Conservation (phyloP, 2,329 filamentous ascomycete species). For the Microsporum canis region DNA sequence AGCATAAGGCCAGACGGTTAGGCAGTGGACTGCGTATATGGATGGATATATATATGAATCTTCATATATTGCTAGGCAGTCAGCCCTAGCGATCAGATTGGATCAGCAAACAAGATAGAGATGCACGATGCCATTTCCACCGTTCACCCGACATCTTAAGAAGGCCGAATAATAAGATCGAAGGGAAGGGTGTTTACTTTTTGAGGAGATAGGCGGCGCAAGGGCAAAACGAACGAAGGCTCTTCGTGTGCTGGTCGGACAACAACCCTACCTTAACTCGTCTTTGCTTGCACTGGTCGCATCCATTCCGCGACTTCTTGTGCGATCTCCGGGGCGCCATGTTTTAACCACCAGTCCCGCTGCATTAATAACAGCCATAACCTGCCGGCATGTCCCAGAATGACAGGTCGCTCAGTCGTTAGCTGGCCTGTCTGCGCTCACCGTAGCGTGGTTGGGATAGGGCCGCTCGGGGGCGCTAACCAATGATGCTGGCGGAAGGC, state of each 20-base stretch:
- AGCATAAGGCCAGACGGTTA: background rate
- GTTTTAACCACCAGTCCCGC: slow-evolving; percentile 3
- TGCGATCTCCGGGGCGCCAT: slow-evolving; percentile 32
- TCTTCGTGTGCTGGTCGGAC: background rate
- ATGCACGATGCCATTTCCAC: background rate
- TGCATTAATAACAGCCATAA: slow-evolving; percentile 4
- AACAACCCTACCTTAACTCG: slow-evolving; percentile 29
- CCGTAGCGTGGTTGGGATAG: slow-evolving; percentile 4
- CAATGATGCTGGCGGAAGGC: background rate
- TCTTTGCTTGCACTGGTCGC: slow-evolving; percentile 31
- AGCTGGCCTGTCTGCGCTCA: background rate
- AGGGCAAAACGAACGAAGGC: slow-evolving; percentile 3
- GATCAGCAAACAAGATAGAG: background rate
- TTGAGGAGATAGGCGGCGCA: background rate
- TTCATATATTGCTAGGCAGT: background rate
- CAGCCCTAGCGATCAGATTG: background rate
- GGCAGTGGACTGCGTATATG: background rate
- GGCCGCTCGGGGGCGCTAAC: background rate
- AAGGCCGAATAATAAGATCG: background rate
- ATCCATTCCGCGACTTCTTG: slow-evolving; percentile 35
- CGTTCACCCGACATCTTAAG: background rate
- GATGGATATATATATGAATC: background rate
- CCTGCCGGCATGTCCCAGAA: slow-evolving; percentile 4
- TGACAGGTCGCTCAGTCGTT: slow-evolving; percentile 3
- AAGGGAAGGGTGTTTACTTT: background rate